Conservation (phyloP, 2,329 filamentous ascomycete species). For the Calonectria crousiana region DNA sequence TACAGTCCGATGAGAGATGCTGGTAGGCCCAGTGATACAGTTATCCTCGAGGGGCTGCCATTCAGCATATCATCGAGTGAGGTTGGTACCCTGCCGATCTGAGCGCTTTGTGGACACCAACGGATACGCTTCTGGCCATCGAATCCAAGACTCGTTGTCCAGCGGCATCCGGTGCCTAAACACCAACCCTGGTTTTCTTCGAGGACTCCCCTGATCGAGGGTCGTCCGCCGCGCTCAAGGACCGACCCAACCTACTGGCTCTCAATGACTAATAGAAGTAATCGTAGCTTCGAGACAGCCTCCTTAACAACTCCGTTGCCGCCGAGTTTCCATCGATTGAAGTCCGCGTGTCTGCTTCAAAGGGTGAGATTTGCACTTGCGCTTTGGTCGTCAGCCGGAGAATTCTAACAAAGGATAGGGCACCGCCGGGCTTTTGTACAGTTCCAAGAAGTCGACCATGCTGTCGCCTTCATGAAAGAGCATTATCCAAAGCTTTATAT, state of each 20-base stretch:
- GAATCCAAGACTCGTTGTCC: constrained; percentile 24
- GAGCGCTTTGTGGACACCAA: constrained; percentile 24
- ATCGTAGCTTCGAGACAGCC: constrained; percentile 52
- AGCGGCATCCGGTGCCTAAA: constrained; percentile 8
- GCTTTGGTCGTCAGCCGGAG: neutral
- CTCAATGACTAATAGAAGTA: constrained; percentile 41
- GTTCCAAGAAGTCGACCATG: constrained; percentile 54
- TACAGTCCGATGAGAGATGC: constrained; percentile 52
- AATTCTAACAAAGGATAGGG: constrained; percentile 47
- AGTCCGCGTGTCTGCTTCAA: constrained; percentile 52
- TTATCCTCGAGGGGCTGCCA: constrained; percentile 68
- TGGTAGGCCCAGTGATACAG: constrained; percentile 60
- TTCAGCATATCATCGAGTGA: constrained; percentile 62
- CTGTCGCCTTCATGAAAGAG: constrained; percentile 56
- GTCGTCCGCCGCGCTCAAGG: constrained; percentile 24
- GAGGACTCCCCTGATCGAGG: constrained; percentile 19
- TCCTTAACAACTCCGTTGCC: constrained; percentile 50
- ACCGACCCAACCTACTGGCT: constrained; percentile 31
- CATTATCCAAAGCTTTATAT: constrained; percentile 56
- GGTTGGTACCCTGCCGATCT: constrained; percentile 55
- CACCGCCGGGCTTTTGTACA: constrained; percentile 57
- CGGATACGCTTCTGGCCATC: constrained; percentile 19
- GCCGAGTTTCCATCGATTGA: constrained; percentile 54
- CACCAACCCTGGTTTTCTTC: neutral
- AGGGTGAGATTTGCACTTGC: constrained; percentile 41